Base-by-base conservation (phyloP, 2,329 filamentous ascomycete genomes). In the Monosporascus sp. region DNA sequence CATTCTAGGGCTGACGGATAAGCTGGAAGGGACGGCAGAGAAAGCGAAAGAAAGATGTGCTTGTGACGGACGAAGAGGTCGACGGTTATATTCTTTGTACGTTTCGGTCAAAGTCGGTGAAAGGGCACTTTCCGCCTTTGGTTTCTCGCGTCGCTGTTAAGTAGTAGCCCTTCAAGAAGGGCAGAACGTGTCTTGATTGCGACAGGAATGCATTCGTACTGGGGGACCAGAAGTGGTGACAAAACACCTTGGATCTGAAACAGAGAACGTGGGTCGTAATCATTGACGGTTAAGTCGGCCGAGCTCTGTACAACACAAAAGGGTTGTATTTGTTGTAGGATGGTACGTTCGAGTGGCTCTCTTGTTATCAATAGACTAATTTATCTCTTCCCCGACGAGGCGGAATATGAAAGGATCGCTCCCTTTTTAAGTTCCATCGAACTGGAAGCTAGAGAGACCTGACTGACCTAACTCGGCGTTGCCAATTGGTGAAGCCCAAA, bases 1-100 rank as follows among this genome's bases (percentile, higher is more conserved):
- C 66, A 68, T 68, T 43, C 48, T 46, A 14, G 24, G 24, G 5
- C 14, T 55, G 49, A 48, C 55, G 26, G 31, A 20, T 16, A 31
- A 11, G 43, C 17, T 35, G 20, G n/a, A 37, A 37, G 19, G 35
- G 37, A 27, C 40, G 20, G 19, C 35, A 46, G 43, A 24, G 27
- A 9, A 43, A 37, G 41, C 31, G 35, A 17, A 31, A 40, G 37
- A 48, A 49, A 38, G 37, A 14, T 31, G 19, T 45, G 20, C 22
- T 19, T 43, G 40, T 20, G 22, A 20, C 19, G 19, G 40, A 5
- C 11, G 31, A 35, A 35, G 31, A 35, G 31, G 31, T 35, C 31
- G 31, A 35, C 11, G 31, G 31, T 35, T 35, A 35, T 35, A 9
- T 8, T 19, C 38, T 20, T n/a, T 41, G 17, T 41, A 8, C 9